phyloP scores from a whole-genome alignment of 345 rosid genomes.

The Balakata baccata region DNA sequence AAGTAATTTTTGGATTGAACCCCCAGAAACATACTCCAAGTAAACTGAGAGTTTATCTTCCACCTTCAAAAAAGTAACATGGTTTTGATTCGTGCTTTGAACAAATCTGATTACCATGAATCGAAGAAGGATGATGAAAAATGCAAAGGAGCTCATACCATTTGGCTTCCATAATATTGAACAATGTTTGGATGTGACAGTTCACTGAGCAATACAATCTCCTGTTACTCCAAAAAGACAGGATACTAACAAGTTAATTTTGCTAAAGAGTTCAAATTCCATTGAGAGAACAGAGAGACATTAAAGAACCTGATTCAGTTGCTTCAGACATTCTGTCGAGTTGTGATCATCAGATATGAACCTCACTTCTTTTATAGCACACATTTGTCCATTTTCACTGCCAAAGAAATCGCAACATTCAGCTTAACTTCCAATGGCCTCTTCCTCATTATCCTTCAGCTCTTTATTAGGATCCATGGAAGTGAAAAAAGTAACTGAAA shows the following conservation, averaged over 20 bases:
- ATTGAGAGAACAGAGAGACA: no score
- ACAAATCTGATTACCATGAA: background rate
- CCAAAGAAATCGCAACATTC: background rate
- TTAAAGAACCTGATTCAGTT: constrained; percentile 67
- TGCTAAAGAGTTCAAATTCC: background rate
- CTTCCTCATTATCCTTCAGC: background rate
- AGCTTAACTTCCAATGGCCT: background rate
- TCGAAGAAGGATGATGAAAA: background rate
- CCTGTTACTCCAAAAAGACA: constrained; percentile 42
- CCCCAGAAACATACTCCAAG: constrained; percentile 89
- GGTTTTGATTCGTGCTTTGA: no score
- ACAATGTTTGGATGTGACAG: constrained; percentile 85
- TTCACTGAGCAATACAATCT: constrained; percentile 78
- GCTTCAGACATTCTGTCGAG: constrained; percentile 80
- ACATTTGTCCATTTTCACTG: constrained; percentile 87
- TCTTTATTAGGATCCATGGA: background rate
- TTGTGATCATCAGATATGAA: constrained; percentile 70
- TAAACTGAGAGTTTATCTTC: constrained; percentile 86
- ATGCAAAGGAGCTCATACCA: constrained; percentile 48
- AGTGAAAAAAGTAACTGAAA: background rate
- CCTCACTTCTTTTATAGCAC: constrained; percentile 92
- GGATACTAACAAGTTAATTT: background rate
- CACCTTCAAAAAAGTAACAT: constrained; percentile 1
- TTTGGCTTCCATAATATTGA: constrained; percentile 83
- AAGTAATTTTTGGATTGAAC: constrained; percentile 87